Evolutionary conservation across 306 rosid species (phyloP), one percentile per base, ranked within the genome.

Genomic region (Castanea mollissima): DNA sequence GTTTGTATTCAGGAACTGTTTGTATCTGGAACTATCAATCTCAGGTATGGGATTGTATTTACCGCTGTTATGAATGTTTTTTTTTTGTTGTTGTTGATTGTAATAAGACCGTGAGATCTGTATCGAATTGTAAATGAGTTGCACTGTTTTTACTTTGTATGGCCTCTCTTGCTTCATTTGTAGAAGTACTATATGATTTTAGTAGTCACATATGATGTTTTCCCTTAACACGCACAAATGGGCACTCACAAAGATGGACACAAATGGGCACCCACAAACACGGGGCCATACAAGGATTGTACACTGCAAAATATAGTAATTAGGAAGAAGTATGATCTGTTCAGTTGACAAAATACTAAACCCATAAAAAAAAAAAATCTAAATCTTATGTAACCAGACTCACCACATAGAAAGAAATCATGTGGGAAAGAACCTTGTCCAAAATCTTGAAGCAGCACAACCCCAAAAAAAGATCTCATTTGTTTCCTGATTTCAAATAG

Each of bases 11-110:
- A 1, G 99, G 99, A 83, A 91, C 99, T 73, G 97, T 95, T 23
- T 95, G 98, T 75, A 93, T 95, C 85, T 95, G 98, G 98, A 95
- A 93, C 89, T 90, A 95, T 92, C 99, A 95, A 84, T 91, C 99
- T 68, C 99, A 95, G 96, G 99, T 91, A 88, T 74, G 83, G 46
- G 46, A 29, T 12, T 80, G 67, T 84, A 21, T 31, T 34, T 12
- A 4, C 55, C 12, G 5, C 54, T 49, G 16, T 49, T 49, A 49
- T 49, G 16, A 49, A 11, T 10, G 14, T 49, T 49, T 4, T 4
- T 4, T 4, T 11, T 18, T 68, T 34, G 23, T 19, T n/a, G 49
- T 35, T n/a, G 27, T 35, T 68, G 9, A 35, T 68, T 68, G 15
- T 68, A 68, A 19, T 2, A 34, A 63, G 4, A 29, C 5, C 25